phyloP scores from a whole-genome alignment of 2,329 filamentous ascomycete species.

The Colletotrichum nymphaeae region DNA sequence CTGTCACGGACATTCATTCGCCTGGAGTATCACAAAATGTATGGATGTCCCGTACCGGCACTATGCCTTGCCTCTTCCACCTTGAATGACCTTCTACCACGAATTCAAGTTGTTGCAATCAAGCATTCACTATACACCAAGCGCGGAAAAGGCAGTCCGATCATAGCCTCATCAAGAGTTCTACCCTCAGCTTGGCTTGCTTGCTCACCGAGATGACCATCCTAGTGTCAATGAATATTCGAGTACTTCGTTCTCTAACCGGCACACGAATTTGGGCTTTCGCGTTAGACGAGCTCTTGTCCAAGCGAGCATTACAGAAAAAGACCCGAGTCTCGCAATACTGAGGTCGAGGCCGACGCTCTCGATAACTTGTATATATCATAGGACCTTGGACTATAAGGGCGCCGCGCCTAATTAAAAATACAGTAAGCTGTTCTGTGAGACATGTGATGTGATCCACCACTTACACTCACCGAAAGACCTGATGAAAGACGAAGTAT shows the following conservation, averaged over 20 bases:
- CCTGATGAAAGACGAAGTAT: slow-evolving; percentile 46
- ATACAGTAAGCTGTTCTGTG: slow-evolving; percentile 40
- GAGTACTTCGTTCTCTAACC: slow-evolving; percentile 50
- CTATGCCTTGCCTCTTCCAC: not conserved
- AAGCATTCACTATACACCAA: not conserved
- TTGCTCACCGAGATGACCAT: not conserved
- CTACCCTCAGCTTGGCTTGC: not conserved
- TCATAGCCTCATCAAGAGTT: not conserved
- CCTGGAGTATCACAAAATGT: not conserved
- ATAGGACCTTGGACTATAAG: slow-evolving; percentile 41
- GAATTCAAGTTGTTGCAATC: not conserved
- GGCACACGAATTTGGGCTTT: slow-evolving; percentile 70
- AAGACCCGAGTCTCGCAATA: slow-evolving; percentile 77
- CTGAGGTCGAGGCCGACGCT: slow-evolving; percentile 80
- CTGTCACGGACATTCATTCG: not conserved
- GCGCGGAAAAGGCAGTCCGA: not conserved
- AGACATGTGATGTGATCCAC: slow-evolving; percentile 46
- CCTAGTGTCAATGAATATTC: not conserved
- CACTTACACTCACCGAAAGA: slow-evolving; percentile 47
- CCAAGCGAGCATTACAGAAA: slow-evolving; percentile 68
- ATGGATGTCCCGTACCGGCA: not conserved
- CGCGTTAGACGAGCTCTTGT: slow-evolving; percentile 72
- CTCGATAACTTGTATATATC: slow-evolving; percentile 53
- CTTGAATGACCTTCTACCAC: not conserved
- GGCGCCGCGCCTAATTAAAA: slow-evolving; percentile 28